Base-by-base conservation (phyloP, 1,139 yeast genomes). In the Suhomyces terraborum region DNA sequence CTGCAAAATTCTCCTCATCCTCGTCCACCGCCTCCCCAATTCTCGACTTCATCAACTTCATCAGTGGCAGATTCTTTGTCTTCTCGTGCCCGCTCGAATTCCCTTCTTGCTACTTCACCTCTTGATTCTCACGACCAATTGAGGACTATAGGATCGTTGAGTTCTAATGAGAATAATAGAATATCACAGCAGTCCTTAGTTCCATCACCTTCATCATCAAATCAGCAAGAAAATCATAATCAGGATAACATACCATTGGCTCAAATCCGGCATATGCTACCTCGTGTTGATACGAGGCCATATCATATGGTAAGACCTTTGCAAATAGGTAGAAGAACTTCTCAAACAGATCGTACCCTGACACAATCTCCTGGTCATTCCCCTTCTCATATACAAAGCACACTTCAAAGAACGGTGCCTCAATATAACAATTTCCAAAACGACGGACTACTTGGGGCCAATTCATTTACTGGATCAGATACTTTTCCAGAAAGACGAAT, bases 171-270 rank as follows among this genome's bases (percentile, higher is more conserved):
- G 8, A 12, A 12, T 12, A 24, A 24, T 12, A 12, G 27, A 5
- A 34, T 26, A 7, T 25, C 36, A 20, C 32, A 31, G 7, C 36
- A 34, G 17, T 34, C 36, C 22, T 33, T 21, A 24, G 19, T 17
- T 23, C 41, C 27, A 32, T 9, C 14, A 2, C 20, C 16, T 6
- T 8, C 19, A 10, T 29, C 19, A 10, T 16, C 23, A 5, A 19
- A 12, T 18, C 32, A 12, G 27, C 27, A 24, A 12, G 6, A 14
- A 5, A 12, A 12, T 12, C 23, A 14, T 8, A n/a, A 7, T 20
- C 35, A 36, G n/a, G 35, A 30, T 3, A 25, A 30, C 13, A 25
- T 30, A 8, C 39, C 39, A 3, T 30, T 36, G 20, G 39, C 35
- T 10, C 35, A 30, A 7, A 31, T 36, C n/a, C 16, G 28, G 16